Base-by-base conservation (phyloP, 1,139 yeast species). In the Diutina ranongensis region DNA sequence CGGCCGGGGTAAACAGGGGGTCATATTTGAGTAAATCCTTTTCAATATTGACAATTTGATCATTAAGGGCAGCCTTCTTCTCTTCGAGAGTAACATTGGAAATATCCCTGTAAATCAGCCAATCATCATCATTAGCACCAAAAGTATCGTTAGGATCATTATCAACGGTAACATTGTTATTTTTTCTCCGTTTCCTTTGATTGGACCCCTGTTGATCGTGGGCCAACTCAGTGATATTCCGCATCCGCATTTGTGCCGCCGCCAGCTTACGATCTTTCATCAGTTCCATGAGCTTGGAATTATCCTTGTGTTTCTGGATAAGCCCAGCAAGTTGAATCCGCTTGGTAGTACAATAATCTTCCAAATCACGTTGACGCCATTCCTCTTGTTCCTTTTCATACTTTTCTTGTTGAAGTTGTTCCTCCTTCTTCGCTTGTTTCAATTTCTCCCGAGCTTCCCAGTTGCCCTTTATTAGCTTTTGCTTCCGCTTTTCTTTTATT, bases 111-210 rank as follows among this genome's bases (percentile, higher is more conserved):
- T 92, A 92, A 20, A 88, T 80, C 38, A 84, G 77, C 97, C 97
- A 92, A 60, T 92, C 98, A 47, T 85, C 95, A 58, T 92, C 98
- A 56, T 88, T 83, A 3, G 97, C 92, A 49, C 97, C 97, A 63
- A 92, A 92, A 0, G 89, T 87, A 62, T 89, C 97, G 57, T 82
- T 88, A 12, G 94, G 95, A 59, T 87, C 96, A 56, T 85, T 87
- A 56, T 86, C 96, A 42, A 84, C 83, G 1, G 88, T 78, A 12
- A 35, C 21, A 48, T 69, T 72, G 4, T 64, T 71, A 47, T 71
- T 74, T 52, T 83, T 71, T 49, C 78, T 74, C 56, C 83, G 72
- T 49, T 66, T 68, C 48, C 1, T 71, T 65, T 27, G 64, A 60
- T 3, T 72, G 75, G 31, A 57, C 60, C 55, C 42, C 42, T 15